A percentile compares a stretch with the other conserved stretches of the same genome.
These are phyloP conservation scores for Boechera stricta DNA, from an alignment of 345 rosid genomes.

Conservation along the genomic window DNA sequence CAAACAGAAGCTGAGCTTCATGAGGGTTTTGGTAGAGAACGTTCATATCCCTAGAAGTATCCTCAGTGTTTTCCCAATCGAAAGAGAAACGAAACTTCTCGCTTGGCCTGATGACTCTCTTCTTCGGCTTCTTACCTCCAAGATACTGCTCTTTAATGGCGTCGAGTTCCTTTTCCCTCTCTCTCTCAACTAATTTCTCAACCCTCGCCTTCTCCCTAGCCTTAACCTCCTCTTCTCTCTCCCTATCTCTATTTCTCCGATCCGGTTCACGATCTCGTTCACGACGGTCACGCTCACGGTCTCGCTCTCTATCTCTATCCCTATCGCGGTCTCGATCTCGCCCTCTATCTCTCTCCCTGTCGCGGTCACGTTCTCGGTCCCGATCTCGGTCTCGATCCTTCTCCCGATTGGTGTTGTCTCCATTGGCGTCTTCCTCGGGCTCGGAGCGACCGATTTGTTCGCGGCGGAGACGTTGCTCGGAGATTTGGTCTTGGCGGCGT, in stretches of 20 bases:
- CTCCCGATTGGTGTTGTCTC: conserved; percentile 25
- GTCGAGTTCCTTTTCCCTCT: conserved; percentile 80
- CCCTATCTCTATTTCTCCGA: conserved; percentile 59
- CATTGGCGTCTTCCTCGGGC: conserved; percentile 32
- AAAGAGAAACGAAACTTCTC: conserved; percentile 94
- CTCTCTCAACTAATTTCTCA: conserved; percentile 80
- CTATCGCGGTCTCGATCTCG: conserved; percentile 48
- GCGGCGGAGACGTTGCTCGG: conserved; percentile 53
- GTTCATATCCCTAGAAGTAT: conserved; percentile 90
- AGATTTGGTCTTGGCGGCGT: conserved; percentile 76
- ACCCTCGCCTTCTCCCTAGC: conserved; percentile 66
- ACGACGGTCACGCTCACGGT: conserved; percentile 54
- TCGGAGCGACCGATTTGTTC: conserved; percentile 40
- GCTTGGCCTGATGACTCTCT: conserved; percentile 89
- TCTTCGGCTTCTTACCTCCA: conserved; percentile 92
- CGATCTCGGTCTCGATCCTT: conserved; percentile 45
- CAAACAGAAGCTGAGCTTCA: conserved; percentile 90
- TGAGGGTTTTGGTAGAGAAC: conserved; percentile 88
- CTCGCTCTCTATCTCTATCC: conserved; percentile 49
- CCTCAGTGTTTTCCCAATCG: conserved; percentile 96
- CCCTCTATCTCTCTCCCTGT: conserved; percentile 48
- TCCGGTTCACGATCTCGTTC: conserved; percentile 59
- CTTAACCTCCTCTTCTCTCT: conserved; percentile 68
- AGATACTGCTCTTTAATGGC: conserved; percentile 89
- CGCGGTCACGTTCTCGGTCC: conserved; percentile 43